Conservation (phyloP, 2,329 filamentous ascomycete species). For the Pseudogymnoascus sp. region DNA sequence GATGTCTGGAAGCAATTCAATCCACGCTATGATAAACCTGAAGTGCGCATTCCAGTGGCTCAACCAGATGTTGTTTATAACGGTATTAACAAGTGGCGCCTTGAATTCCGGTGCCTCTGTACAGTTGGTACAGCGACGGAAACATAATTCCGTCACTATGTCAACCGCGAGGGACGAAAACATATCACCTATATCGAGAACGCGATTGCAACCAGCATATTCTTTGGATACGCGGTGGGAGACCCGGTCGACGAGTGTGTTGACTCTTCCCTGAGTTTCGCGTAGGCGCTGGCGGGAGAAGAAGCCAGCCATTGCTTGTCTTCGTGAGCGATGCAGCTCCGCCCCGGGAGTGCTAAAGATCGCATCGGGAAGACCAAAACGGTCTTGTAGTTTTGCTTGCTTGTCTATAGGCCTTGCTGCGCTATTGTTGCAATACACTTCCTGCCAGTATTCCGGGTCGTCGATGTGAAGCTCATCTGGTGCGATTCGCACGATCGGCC, state of each 20-base stretch:
- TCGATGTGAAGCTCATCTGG: conserved; percentile 24
- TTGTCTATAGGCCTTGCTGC: conserved; percentile 1
- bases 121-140: neutral
- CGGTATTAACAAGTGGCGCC: neutral
- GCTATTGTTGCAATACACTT: neutral
- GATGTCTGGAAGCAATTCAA: neutral
- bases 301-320: neutral
- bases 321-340: neutral
- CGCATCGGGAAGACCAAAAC: neutral
- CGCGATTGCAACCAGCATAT: neutral
- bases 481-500: conserved; percentile 9
- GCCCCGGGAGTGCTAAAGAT: neutral
- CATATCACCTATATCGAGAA: conserved; percentile 10
- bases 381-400: neutral
- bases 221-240: neutral
- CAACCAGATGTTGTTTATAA: neutral
- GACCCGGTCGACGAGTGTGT: neutral
- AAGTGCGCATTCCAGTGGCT: neutral
- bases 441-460: conserved; percentile 21
- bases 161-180: conserved; percentile 12
- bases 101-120: neutral
- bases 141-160: neutral
- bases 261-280: neutral
- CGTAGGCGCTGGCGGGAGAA: neutral
- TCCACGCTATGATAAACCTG: neutral